Evolutionary conservation across 345 rosid genomes (phyloP), one percentile per base, ranked within the genome.

Genomic region (Leavenworthia alabamica): DNA sequence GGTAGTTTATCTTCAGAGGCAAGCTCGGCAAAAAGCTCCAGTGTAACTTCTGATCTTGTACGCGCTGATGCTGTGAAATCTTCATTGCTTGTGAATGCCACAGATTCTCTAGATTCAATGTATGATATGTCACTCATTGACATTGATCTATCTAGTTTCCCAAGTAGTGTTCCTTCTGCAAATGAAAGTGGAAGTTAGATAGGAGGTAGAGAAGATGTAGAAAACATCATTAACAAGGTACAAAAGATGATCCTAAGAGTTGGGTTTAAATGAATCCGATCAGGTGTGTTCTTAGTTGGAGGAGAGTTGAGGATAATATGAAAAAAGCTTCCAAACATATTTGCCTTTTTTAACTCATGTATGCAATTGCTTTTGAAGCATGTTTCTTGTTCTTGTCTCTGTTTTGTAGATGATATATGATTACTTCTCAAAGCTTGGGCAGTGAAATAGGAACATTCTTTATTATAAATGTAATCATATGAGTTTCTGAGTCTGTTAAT

Each of bases 61-160:
- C 69, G 76, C 24, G 27, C 79, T 28, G 83, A 87, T 51, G 68
- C 69, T 24, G 75, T 65, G 74, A 82, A 88, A 61, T 83, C 96
- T 72, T 80, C 95, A 0, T 74, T 78, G 67, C 92, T 89, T 52
- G 67, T 85, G 35, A 90, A 86, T 66, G 54, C 81, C 44, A 74
- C 92, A 9, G 80, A 82, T 43, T 75, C 86, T 62, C 66, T 67
- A 8, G 71, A 86, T 20, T 74, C 74, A 27, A 69, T 89, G 39
- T 87, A 86, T 50, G 97, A 90, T 75, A 78, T 88, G 90, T 73
- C 97, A 9, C 92, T 94, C 60, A 77, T 94, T 20, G 99, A 94
- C 77, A 77, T 90, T 60, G 97, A 94, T 77, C 32, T 90, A 75
- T 82, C 91, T 50, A 82, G 67, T 71, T 84, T 83, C 75, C 89